These are phyloP conservation scores for Lentithecium fluviatile DNA, from an alignment of 495 filamentous ascomycete species.

Conservation along the genomic window DNA sequence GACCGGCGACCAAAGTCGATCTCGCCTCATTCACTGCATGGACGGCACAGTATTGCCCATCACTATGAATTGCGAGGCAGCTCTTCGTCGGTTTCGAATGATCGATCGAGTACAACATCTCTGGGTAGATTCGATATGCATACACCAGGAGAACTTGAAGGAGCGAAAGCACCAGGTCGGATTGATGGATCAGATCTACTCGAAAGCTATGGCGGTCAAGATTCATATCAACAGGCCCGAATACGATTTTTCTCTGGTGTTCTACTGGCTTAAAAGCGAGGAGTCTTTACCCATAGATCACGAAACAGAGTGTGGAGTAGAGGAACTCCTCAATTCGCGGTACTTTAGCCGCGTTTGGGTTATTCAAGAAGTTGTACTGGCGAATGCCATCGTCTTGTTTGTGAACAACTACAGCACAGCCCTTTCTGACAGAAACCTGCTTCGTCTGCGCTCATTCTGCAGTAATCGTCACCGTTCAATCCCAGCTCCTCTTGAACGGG, in stretches of 20 bases:
- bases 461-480: too few relatives aligned
- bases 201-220: not conserved
- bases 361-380: not conserved
- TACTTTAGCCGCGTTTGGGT: not conserved
- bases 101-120: not conserved
- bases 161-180: not conserved
- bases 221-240: not conserved
- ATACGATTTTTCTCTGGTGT: not conserved
- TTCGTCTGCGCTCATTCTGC: too few relatives aligned
- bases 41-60: not conserved
- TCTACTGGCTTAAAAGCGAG: not conserved
- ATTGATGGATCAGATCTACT: not conserved
- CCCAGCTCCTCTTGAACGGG: too few relatives aligned
- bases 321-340: not conserved
- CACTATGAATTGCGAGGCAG: conserved; percentile 15
- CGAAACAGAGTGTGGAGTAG: too few relatives aligned
- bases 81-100: conserved; percentile 1
- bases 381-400: not conserved
- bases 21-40: not conserved
- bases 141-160: not conserved
- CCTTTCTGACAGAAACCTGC: not conserved
- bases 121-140: not conserved
- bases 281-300: too few relatives aligned
- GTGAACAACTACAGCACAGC: not conserved
- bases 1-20: not conserved